Evolutionary conservation across 2,329 filamentous ascomycete genomes (phyloP), one percentile per base, ranked within the genome.

Genomic region (Colletotrichum limetticola): DNA sequence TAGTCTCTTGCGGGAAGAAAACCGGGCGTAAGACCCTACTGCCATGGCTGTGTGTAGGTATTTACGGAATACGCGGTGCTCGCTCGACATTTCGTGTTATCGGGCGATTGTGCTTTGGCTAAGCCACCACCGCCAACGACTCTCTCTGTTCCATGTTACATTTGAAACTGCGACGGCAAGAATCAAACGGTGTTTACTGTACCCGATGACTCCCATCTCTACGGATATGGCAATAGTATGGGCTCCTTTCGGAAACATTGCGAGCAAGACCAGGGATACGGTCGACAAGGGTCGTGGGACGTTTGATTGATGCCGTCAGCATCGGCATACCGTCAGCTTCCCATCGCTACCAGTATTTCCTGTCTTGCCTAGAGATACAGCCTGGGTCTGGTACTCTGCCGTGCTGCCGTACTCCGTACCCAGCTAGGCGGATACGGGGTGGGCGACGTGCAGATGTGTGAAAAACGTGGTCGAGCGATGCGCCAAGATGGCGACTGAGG

Each of bases 141-240:
- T 26, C 14, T 24, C 52, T 42, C 37, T 42, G 37, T 42, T 42
- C 37, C 37, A 42, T 55, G 52, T 55, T 28, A 28, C 52, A 55
- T 55, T 24, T 5, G 52, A 19, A 24, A 28, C 52, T 55, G 52
- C 22, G 52, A 55, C 52, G 52, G 52, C 52, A 24, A 26, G 22
- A 55, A 28, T 55, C 37, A 28, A 55, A 53, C 28, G 61, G 61
- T 64, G 46, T 64, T 64, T 64, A 55, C 46, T 46, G 61, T 52
- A 55, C 46, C 46, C 28, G 12, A 19, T 5, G 4, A 28, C 19
- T 28, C 37, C 16, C 16, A 7, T 24, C 19, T 52, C 26, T 28
- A 16, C 32, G 32, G 32, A 35, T 6, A 28, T 28, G 24, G 53
- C 24, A 28, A 26, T 28, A 2, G 14, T 19, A 16, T 14, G 24